Conservation (phyloP, 495 filamentous ascomycete genomes). For the Trichoderma asperelloides region DNA sequence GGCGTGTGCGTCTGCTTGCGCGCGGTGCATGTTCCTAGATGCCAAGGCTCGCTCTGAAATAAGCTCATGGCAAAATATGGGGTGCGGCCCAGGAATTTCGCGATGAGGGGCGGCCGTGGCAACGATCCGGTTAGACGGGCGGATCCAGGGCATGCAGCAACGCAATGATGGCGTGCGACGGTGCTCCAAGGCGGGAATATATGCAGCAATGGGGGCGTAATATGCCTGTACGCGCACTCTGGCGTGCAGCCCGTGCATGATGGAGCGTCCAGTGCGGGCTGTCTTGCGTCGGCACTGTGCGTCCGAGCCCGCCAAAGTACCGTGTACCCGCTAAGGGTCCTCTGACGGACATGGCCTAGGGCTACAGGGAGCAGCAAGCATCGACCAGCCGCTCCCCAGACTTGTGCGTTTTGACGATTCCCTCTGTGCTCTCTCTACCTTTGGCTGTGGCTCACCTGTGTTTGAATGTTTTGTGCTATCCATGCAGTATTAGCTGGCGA, state of each 20-base stretch:
- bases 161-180: not conserved
- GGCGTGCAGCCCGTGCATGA: not conserved
- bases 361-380: not conserved
- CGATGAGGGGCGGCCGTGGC: not conserved
- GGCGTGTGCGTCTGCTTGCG: not conserved
- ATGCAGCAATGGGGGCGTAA: not conserved
- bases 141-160: not conserved
- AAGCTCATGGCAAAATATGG: slow-evolving; percentile 8
- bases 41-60: slow-evolving; percentile 2
- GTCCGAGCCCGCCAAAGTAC: not conserved
- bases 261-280: not conserved
- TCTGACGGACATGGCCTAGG: slow-evolving; percentile 1
- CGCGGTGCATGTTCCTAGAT: slow-evolving; percentile 2
- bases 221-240: not conserved
- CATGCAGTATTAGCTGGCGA: not conserved
- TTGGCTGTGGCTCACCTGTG: not conserved
- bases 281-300: not conserved
- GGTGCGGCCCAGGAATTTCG: not conserved
- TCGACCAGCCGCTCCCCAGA: not conserved
- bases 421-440: not conserved
- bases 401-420: not conserved
- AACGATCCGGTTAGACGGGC: slow-evolving; percentile 1
- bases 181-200: not conserved
- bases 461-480: not conserved
- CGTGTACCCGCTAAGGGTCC: not conserved